These are phyloP conservation scores for Ramaria sp. DNA, from an alignment of 768 basidiomycete genomes.

Conservation along the genomic window DNA sequence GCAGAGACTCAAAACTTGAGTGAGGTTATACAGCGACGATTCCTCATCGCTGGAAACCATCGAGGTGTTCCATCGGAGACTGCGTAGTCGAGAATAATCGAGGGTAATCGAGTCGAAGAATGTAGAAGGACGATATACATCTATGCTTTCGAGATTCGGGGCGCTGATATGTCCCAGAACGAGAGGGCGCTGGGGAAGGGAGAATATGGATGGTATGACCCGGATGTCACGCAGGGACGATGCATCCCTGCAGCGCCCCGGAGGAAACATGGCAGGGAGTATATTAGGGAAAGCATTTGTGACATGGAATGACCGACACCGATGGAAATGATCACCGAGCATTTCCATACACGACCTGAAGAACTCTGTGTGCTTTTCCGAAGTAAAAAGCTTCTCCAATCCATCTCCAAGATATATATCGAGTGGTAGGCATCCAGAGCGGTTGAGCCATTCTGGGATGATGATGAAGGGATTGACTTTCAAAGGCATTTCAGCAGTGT, in stretches of 20 bases:
- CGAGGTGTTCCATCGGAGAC: constrained; percentile 5
- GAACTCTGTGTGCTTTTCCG: neutral
- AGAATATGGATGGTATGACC: neutral
- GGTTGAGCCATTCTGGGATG: neutral
- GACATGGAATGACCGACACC: constrained; percentile 1
- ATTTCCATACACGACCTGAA: neutral
- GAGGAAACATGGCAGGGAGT: neutral
- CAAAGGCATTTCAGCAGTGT: neutral
- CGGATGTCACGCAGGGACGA: neutral
- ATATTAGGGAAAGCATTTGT: neutral
- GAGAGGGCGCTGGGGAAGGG: neutral
- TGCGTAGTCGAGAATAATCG: constrained; percentile 2
- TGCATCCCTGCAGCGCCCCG: constrained; percentile 1
- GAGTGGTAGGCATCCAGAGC: constrained; percentile 2
- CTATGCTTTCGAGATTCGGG: constrained; percentile 4
- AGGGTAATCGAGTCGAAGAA: neutral
- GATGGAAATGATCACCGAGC: neutral
- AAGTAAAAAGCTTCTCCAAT: neutral
- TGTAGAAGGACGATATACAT: neutral
- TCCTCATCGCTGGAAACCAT: neutral
- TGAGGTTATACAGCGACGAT: neutral
- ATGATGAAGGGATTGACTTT: neutral
- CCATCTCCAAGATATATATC: constrained; percentile 4
- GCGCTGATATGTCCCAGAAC: neutral
- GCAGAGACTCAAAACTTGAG: neutral